phyloP scores from a whole-genome alignment of 805 yeast genomes.

The Spathaspora passalidarum region DNA sequence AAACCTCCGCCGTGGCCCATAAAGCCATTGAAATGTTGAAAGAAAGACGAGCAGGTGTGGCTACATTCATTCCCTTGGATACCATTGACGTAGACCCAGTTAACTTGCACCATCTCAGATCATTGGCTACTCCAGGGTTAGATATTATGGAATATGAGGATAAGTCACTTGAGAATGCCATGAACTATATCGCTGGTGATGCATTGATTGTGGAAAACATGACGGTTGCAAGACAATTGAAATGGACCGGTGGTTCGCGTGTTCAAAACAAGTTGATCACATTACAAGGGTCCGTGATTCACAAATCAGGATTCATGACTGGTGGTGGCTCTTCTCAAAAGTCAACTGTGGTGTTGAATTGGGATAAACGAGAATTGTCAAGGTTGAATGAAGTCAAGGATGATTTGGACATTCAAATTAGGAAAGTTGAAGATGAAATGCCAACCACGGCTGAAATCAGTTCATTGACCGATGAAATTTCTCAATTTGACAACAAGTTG shows the following conservation, averaged over 20 bases:
- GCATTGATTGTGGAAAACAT: slow-evolving; percentile 75
- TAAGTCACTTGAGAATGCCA: slow-evolving; percentile 65
- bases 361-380: slow-evolving; percentile 72
- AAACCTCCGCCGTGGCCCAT: slow-evolving; percentile 61
- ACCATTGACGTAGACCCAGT: slow-evolving; percentile 56
- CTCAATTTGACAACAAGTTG: slow-evolving; percentile 35
- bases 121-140: slow-evolving; percentile 58
- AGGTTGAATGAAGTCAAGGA: slow-evolving; percentile 51
- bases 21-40: slow-evolving; percentile 77
- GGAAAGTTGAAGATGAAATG: slow-evolving; percentile 43
- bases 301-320: slow-evolving; percentile 86
- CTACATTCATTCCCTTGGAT: slow-evolving; percentile 86
- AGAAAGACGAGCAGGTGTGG: slow-evolving; percentile 80
- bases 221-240: slow-evolving; percentile 63
- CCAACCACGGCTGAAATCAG: slow-evolving; percentile 59
- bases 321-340: slow-evolving; percentile 58
- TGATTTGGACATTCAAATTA: slow-evolving; percentile 48
- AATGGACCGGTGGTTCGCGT: slow-evolving; percentile 48
- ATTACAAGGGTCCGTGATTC: slow-evolving; percentile 79
- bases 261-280: slow-evolving; percentile 67
- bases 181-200: slow-evolving; percentile 75
- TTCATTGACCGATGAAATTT: slow-evolving; percentile 49
- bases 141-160: slow-evolving; percentile 73
- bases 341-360: slow-evolving; percentile 41
- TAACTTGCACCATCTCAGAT: slow-evolving; percentile 53